Evolutionary conservation across 345 rosid genomes (phyloP).

Genomic region (Microcos paniculata): DNA sequence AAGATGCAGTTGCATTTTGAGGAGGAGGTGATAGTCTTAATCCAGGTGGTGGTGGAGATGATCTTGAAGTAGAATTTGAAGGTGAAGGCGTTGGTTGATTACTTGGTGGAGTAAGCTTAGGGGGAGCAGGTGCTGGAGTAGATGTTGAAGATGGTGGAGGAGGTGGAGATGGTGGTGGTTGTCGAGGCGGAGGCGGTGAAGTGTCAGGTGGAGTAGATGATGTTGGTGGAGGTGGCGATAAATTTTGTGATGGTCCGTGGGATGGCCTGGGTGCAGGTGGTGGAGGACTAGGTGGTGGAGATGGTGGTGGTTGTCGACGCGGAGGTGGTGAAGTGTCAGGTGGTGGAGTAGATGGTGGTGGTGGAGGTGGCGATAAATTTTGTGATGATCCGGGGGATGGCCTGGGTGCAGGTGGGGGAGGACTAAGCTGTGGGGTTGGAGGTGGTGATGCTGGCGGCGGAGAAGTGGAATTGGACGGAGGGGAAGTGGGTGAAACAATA

Average conservation of each 20-base stretch:
- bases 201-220: constrained; percentile 23
- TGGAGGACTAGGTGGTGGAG: constrained; percentile 32
- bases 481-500: constrained; percentile 25
- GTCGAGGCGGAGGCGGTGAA: constrained; percentile 24
- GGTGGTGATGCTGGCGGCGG: constrained; percentile 25
- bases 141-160: constrained; percentile 26
- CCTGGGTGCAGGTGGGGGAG: constrained; percentile 21
- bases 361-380: constrained; percentile 26
- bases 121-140: constrained; percentile 34
- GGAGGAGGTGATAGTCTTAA: constrained; percentile 36
- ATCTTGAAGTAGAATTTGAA: constrained; percentile 34
- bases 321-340: constrained; percentile 24
- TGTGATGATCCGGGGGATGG: constrained; percentile 13
- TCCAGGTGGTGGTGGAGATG: constrained; percentile 39
- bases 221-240: constrained; percentile 27
- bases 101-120: constrained; percentile 28
- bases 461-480: constrained; percentile 14
- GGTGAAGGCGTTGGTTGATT: constrained; percentile 37
- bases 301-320: constrained; percentile 20
- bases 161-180: constrained; percentile 32
- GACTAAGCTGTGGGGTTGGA: constrained; percentile 19
- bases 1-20: constrained; percentile 23
- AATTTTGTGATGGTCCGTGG: not conserved
- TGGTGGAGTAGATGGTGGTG: constrained; percentile 28
- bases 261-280: constrained; percentile 26